Conservation (phyloP, 2,329 filamentous ascomycete genomes). For the Pestalotiopsis sp. region DNA sequence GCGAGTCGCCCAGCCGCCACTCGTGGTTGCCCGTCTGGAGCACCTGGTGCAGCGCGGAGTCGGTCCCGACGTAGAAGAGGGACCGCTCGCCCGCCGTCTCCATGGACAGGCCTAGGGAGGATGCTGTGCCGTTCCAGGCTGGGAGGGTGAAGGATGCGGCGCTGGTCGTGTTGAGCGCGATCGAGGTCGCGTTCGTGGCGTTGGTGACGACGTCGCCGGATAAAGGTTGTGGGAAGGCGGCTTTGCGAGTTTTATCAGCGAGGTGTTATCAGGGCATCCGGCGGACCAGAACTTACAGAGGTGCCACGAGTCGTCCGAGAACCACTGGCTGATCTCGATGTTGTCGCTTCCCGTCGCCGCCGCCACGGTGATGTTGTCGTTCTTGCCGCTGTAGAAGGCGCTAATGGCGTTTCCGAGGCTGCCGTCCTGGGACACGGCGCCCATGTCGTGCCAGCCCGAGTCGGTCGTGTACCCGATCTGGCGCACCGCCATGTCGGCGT, state of each 20-base stretch:
- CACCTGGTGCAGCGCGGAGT: slow-evolving; percentile 35
- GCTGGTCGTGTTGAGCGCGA: slow-evolving; percentile 20
- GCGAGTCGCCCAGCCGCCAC: slow-evolving; percentile 29
- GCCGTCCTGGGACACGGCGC: slow-evolving; percentile 34
- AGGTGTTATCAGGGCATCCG: neutral
- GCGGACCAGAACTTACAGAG: slow-evolving; percentile 29
- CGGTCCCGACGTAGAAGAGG: slow-evolving; percentile 41
- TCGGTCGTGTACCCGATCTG: slow-evolving; percentile 32
- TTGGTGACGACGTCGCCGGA: slow-evolving; percentile 26
- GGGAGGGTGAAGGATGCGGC: slow-evolving; percentile 31
- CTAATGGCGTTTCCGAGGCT: slow-evolving; percentile 31
- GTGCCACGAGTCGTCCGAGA: slow-evolving; percentile 33
- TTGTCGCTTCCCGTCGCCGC: slow-evolving; percentile 34
- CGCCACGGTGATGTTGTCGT: slow-evolving; percentile 37
- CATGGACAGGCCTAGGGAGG: slow-evolving; percentile 30
- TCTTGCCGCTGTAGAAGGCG: slow-evolving; percentile 28
- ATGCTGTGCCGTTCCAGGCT: slow-evolving; percentile 32
- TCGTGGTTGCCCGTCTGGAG: slow-evolving; percentile 23
- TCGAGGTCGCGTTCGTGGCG: slow-evolving; percentile 23
- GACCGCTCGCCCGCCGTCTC: slow-evolving; percentile 30
- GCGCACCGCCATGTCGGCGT: slow-evolving; percentile 32
- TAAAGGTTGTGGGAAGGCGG: slow-evolving; percentile 36
- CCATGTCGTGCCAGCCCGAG: slow-evolving; percentile 32
- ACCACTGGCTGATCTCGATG: slow-evolving; percentile 33
- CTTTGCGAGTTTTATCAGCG: slow-evolving; percentile 21